Conservation (phyloP, 2,329 filamentous ascomycete genomes). For the Claviceps citrina region DNA sequence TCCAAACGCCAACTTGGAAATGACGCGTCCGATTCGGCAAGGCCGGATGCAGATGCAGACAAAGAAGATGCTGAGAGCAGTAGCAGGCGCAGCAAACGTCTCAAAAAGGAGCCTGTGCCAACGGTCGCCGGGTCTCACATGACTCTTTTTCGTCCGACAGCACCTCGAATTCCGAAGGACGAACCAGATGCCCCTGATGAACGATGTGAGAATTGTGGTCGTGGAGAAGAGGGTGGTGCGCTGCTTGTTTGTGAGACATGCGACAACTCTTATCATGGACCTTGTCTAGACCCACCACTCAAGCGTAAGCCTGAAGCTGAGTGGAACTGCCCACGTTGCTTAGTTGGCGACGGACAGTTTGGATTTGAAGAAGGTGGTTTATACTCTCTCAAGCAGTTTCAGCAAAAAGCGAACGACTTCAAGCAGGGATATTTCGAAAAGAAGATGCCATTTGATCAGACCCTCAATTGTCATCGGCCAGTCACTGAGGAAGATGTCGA, state of each 20-base stretch:
- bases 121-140: conserved; percentile 94
- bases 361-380: conserved; percentile 93
- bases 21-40: conserved; percentile 29
- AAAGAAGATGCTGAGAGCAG: conserved; percentile 47
- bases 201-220: conserved; percentile 79
- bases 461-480: conserved; percentile 62
- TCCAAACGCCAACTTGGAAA: conserved; percentile 62
- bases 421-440: conserved; percentile 86
- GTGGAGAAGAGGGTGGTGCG: conserved; percentile 53
- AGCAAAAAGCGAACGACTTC: conserved; percentile 89
- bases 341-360: conserved; percentile 92
- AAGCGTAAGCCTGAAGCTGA: conserved; percentile 65
- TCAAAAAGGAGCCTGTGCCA: conserved; percentile 67
- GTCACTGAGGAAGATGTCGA: conserved; percentile 94
- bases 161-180: conserved; percentile 47
- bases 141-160: conserved; percentile 76
- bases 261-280: conserved; percentile 72
- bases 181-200: conserved; percentile 31
- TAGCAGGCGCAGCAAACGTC: conserved; percentile 76
- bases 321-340: conserved; percentile 90
- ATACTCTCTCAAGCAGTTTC: conserved; percentile 90
- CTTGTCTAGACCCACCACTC: conserved; percentile 76
- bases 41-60: conserved; percentile 31
- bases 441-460: conserved; percentile 76
- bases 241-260: conserved; percentile 82